phyloP scores from a whole-genome alignment of 371 early-diverging fungal species.

The Mucor indicus region DNA sequence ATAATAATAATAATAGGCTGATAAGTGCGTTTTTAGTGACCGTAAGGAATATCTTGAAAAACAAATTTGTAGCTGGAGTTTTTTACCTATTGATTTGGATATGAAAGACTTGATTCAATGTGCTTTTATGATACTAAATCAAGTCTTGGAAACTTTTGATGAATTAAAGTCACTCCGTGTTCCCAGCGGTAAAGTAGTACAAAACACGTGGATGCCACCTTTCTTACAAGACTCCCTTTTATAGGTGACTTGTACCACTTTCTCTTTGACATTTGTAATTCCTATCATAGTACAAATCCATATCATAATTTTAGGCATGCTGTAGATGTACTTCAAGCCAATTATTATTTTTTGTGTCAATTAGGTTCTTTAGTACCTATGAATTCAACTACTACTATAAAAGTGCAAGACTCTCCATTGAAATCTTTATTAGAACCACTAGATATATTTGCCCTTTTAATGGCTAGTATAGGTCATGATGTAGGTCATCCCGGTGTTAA shows the following conservation, averaged over 20 bases:
- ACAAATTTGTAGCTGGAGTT: conserved; percentile 60
- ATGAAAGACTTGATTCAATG: conserved; percentile 63
- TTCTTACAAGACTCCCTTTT: background rate
- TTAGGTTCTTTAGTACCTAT: conserved; percentile 55
- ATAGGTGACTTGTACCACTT: conserved; percentile 61
- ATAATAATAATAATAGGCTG: too few species aligned
- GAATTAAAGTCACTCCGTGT: conserved; percentile 55
- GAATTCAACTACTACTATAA: background rate
- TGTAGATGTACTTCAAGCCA: conserved; percentile 82
- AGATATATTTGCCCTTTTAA: conserved; percentile 69
- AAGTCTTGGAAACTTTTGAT: conserved; percentile 46
- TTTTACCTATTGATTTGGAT: conserved; percentile 58
- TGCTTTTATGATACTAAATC: conserved; percentile 59
- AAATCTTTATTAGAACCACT: conserved; percentile 52
- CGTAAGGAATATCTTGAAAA: conserved; percentile 38
- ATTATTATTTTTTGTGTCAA: conserved; percentile 70
- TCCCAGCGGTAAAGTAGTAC: conserved; percentile 49
- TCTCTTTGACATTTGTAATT: conserved; percentile 61
- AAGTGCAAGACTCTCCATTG: background rate
- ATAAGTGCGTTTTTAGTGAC: conserved; percentile 27
- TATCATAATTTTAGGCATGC: conserved; percentile 89
- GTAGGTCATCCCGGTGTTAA: conserved; percentile 87
- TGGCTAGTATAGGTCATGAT: conserved; percentile 84
- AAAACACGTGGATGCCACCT: conserved; percentile 7
- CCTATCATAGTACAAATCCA: conserved; percentile 76